Evolutionary conservation across 2,329 filamentous ascomycete genomes (phyloP), one percentile per base, ranked within the genome.

Genomic region (Ascochyta lentis): DNA sequence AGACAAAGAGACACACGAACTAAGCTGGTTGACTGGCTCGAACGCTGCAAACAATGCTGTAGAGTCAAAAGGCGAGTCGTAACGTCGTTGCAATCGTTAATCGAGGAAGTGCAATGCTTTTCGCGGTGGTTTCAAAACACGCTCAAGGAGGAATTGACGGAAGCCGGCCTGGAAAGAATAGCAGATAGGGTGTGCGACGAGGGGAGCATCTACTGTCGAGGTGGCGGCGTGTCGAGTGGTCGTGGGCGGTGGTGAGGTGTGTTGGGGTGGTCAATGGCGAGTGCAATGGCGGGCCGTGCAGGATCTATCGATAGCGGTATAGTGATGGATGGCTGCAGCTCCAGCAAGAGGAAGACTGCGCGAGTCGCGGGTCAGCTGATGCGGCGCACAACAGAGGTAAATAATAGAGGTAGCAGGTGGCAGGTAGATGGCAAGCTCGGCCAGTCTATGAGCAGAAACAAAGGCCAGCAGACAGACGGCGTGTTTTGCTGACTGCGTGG

Each of bases 21-120:
- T 23, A 44, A 24, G 53, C 50, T 48, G 38, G 22, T 39, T 37
- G 35, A 33, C 34, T 26, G 39, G 40, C 51, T 50, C 29, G 51
- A 76, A 75, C 68, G 70, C 73, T 76, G 69, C 70, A 76, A 72
- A 72, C 59, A 71, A 76, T 73, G 73, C 72, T 73, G 64, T 70
- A 71, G 54, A 61, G 52, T 67, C 64, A 71, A 72, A 73, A 72
- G 68, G 66, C 68, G 70, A 67, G 70, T 76, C 73, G 74, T 76
- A 59, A 76, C 47, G 69, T 76, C 74, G 74, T 76, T 66, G 71
- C 69, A 66, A 68, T 76, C 73, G 73, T 76, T 55, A 75, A 70
- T 65, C 64, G 61, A 51, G 60, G 58, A 60, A 54, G 57, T 38
- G 58, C 67, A 66, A 66, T 60, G 69, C 67, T 75, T 70, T 74